These are phyloP conservation scores for Hyparrhenia diplandra DNA, from an alignment of 176 grass and related monocot genomes.

Conservation along the genomic window DNA sequence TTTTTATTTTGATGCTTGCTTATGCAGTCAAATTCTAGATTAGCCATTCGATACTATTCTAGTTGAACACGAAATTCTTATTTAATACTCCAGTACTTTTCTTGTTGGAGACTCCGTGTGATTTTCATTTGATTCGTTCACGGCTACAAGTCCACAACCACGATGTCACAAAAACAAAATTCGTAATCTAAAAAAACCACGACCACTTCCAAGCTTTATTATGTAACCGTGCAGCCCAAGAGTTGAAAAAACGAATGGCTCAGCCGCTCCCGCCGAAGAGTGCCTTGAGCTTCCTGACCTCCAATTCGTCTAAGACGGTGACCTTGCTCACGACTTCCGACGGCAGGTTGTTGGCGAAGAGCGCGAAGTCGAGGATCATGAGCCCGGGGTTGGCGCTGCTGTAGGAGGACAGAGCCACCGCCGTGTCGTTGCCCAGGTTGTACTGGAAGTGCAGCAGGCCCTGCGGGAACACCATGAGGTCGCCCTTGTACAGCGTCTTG, in stretches of 20 bases:
- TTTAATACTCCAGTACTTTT: no score
- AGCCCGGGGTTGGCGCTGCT: constrained; percentile 47
- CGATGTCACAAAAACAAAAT: no score
- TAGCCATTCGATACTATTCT: no score
- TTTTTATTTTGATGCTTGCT: no score
- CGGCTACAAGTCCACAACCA: no score
- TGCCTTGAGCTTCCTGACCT: constrained; percentile 57
- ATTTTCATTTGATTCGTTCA: no score
- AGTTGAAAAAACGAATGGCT: background rate
- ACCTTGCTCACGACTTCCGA: constrained; percentile 32
- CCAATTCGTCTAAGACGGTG: background rate
- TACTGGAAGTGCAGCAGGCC: constrained; percentile 66
- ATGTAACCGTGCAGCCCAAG: background rate
- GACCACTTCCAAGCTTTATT: background rate
- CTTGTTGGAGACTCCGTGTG: no score
- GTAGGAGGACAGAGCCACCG: constrained; percentile 38
- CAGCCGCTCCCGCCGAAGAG: constrained; percentile 32
- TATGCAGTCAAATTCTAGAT: no score
- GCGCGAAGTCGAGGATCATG: constrained; percentile 35
- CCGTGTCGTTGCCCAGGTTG: constrained; percentile 25
- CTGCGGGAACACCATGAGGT: constrained; percentile 43
- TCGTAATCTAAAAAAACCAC: no score
- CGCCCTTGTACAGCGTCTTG: constrained; percentile 29
- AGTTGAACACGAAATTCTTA: no score
- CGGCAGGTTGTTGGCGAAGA: no score